Evolutionary conservation across 495 filamentous ascomycete genomes (phyloP).

Genomic region (Pyronema domesticum): DNA sequence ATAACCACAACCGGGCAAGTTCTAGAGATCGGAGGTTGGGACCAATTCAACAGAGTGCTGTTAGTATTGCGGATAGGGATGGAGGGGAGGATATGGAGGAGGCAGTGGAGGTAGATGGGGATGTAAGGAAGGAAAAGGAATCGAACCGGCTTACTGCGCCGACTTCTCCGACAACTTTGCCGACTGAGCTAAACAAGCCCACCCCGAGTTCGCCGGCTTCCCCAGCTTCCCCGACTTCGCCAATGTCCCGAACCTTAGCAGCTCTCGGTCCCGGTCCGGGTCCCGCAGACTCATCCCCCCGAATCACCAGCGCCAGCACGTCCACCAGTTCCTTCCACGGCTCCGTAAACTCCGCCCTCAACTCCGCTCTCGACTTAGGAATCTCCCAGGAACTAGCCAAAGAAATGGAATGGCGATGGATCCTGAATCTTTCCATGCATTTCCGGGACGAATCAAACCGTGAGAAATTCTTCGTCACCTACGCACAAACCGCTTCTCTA

Average conservation of each 20-base stretch:
- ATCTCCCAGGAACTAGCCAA: slow-evolving; percentile 9
- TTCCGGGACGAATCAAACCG: slow-evolving; percentile 86
- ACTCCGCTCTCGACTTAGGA: too few species aligned
- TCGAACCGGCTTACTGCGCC: too few species aligned
- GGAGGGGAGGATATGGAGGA: slow-evolving; percentile 7
- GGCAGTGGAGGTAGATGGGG: slow-evolving; percentile 2
- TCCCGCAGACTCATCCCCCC: background rate
- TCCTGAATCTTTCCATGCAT: slow-evolving; percentile 95
- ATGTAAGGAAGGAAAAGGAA: background rate
- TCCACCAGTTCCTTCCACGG: too few species aligned
- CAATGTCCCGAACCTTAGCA: too few species aligned
- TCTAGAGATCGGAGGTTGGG: slow-evolving; percentile 44
- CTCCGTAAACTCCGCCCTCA: too few species aligned
- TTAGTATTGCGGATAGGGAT: background rate
- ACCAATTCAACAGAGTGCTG: background rate
- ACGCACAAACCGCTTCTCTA: slow-evolving; percentile 47
- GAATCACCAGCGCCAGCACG: too few species aligned
- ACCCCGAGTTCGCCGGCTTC: too few species aligned
- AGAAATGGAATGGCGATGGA: slow-evolving; percentile 82
- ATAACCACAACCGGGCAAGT: slow-evolving; percentile 49
- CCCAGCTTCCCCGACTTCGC: too few species aligned
- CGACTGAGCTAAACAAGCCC: too few species aligned
- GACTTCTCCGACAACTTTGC: too few species aligned
- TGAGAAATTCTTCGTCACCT: slow-evolving; percentile 98
- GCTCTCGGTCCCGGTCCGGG: too few species aligned